Evolutionary conservation across 306 rosid species (phyloP).

Genomic region (Abrus precatorius): DNA sequence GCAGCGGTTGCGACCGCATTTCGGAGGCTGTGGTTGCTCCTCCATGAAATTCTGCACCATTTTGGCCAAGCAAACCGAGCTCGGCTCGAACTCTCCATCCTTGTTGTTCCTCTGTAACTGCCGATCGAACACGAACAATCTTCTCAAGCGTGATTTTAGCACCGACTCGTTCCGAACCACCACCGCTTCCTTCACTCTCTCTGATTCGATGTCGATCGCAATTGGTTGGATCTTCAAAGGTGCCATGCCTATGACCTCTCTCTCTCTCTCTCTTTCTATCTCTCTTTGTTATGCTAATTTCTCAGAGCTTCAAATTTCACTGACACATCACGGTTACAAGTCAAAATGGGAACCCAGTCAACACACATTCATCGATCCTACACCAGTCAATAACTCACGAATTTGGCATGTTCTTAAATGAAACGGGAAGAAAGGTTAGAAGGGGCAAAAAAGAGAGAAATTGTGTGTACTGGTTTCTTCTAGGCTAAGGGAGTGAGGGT

Average conservation of each 20-base stretch:
- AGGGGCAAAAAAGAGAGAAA: background rate
- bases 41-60: conserved; percentile 95
- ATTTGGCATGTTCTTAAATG: conserved; percentile 17
- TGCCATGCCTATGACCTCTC: conserved; percentile 53
- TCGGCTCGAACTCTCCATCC: conserved; percentile 76
- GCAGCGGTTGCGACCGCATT: conserved; percentile 90
- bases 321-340: conserved; percentile 20
- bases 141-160: conserved; percentile 76
- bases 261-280: background rate
- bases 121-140: conserved; percentile 75
- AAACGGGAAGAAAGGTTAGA: background rate
- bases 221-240: conserved; percentile 97
- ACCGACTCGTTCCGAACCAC: conserved; percentile 72
- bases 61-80: conserved; percentile 85
- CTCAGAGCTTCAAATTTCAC: conserved; percentile 29
- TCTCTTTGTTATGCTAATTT: conserved; percentile 36
- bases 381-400: conserved; percentile 48
- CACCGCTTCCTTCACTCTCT: conserved; percentile 52
- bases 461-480: conserved; percentile 33
- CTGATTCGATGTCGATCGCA: conserved; percentile 76
- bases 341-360: conserved; percentile 32
- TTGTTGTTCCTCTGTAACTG: conserved; percentile 72
- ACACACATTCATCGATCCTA: conserved; percentile 38
- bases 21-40: conserved; percentile 62
- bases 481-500: conserved; percentile 47